Evolutionary conservation across 1,284 basidiomycete genomes (phyloP), one percentile per base, ranked within the genome.

Genomic region (Cutaneotrichosporon daszewskae): DNA sequence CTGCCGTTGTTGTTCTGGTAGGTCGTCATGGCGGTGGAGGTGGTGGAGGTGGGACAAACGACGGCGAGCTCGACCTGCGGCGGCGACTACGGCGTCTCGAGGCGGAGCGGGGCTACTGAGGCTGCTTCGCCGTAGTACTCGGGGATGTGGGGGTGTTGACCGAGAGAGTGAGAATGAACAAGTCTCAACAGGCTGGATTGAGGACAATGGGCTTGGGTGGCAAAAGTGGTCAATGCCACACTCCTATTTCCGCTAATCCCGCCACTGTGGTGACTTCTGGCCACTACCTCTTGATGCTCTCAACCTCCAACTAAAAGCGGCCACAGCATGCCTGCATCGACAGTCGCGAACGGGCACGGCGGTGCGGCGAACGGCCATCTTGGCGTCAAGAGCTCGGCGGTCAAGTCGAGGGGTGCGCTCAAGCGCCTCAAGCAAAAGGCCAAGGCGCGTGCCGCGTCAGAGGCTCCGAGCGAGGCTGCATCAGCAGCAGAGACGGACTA

Each of bases 361-460:
- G 11, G 40, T 14, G 40, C 37, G 8, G 39, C 56, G 5, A 62
- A 61, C 34, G 57, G 57, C 1, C 57, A 59, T 25, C 38, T 48
- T 2, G 32, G 42, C 13, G 35, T 41, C 14, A 66, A 66, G 45
- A 52, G 54, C 5, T 62, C 62, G 8, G 42, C 54, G 10, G 59
- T 50, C 17, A 69, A 67, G 44, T 65, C 62, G 16, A 53, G 67
- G 28, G 60, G 57, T 13, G 64, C 66, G 16, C 49, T 68, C 19
- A 69, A 66, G 43, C 54, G 68, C 38, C 51, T 65, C 23, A 71
- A 69, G 59, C 63, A 63, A 11, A 71, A 68, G 51, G 63, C 58
- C 6, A 60, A 60, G 48, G n/a, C n/a, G n/a, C 48, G 44, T 24
- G 52, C 46, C n/a, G 47, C 49, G 12, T 40, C 55, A 13, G 63